These are phyloP conservation scores for Chaetomium sp. DNA, from an alignment of 2,329 filamentous ascomycete genomes.

Conservation along the genomic window DNA sequence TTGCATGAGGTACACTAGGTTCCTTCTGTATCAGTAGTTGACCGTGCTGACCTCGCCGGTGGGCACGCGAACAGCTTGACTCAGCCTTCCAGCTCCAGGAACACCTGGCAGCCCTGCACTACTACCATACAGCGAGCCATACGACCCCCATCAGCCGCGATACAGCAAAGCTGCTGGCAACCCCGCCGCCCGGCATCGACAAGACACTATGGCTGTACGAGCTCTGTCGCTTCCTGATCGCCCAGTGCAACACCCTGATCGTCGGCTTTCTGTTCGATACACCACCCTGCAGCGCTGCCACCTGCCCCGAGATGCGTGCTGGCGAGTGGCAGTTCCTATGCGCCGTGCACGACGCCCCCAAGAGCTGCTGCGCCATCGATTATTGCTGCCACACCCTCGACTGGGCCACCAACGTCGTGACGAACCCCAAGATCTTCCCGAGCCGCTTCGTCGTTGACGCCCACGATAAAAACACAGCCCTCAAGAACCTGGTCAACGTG, in stretches of 20 bases:
- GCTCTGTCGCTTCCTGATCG: conserved; percentile 91
- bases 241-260: conserved; percentile 90
- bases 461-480: conserved; percentile 64
- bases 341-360: conserved; percentile 94
- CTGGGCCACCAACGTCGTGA: conserved; percentile 94
- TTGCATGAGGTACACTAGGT: conserved; percentile 69
- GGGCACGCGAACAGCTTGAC: conserved; percentile 68
- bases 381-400: conserved; percentile 99
- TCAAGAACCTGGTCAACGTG: conserved; percentile 89
- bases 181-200: conserved; percentile 79
- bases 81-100: conserved; percentile 97
- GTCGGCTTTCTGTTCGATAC: conserved; percentile 89
- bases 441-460: conserved; percentile 70
- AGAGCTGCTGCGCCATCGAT: conserved; percentile 96
- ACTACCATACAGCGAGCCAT: conserved; percentile 70
- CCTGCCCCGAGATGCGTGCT: conserved; percentile 97
- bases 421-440: conserved; percentile 92
- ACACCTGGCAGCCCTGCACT: conserved; percentile 90
- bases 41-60: neutral
- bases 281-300: conserved; percentile 83
- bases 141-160: conserved; percentile 73
- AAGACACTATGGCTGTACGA: conserved; percentile 95
- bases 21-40: neutral
- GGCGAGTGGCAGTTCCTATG: conserved; percentile 99
- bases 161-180: conserved; percentile 74